Base-by-base conservation (phyloP, 805 yeast species). In the Candida manassasensis region DNA sequence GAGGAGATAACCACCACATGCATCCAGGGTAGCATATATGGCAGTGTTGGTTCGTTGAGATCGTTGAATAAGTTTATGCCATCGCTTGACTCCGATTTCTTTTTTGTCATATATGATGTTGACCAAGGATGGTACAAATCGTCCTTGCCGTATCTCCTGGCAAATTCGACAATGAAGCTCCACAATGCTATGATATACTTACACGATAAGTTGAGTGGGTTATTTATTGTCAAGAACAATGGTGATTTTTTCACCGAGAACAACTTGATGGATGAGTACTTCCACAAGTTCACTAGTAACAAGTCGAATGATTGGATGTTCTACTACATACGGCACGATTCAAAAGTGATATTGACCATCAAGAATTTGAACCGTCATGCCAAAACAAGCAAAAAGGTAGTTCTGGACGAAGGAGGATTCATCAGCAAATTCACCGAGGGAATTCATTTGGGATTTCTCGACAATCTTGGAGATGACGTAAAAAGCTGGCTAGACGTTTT, bases 401-500 rank as follows among this genome's bases (percentile, higher is more conserved):
- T 33, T 12, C 21, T 53, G 1, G 55, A 51, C 24, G 32, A 29
- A 8, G 52, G 53, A n/a, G 53, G 32, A 11, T 18, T 29, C 21
- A 29, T 29, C 13, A 18, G 32, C 8, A 16, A 18, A 12, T 29
- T 56, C 6, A 45, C 45, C n/a, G 61, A 53, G 11, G 56, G 55
- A 35, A 55, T 59, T 8, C 45, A 54, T 18, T 48, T 63, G 9
- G 69, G 68, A 19, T 62, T 67, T 36, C 39, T 67, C 13, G 71
- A 65, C 12, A 67, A 56, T 40, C 46, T 67, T 21, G 69, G 71
- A 2, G 68, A 62, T 16, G 71, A 67, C 41, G 69, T 67, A 9
- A 59, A 56, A 42, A 40, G 47, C 4, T 67, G 72, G 72, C 53
- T 67, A 9, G 66, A 55, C n/a, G 49, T 51, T 1, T 52, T 57